Evolutionary conservation across 2,329 filamentous ascomycete genomes (phyloP), one percentile per base, ranked within the genome.

Genomic region (Bimuria novae-zelandiae): DNA sequence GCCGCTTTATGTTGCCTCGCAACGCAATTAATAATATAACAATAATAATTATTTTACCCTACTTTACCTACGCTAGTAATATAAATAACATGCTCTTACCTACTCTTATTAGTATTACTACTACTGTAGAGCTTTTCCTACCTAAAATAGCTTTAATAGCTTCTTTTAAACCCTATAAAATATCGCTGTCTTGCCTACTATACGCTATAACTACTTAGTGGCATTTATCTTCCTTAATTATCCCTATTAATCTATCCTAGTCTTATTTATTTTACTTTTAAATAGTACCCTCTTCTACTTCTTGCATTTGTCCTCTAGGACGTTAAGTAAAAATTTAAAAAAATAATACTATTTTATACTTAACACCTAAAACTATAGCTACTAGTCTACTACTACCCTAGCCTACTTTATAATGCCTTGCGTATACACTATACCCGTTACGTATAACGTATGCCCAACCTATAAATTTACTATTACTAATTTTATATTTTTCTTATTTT

Each of bases 81-180:
- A n/a, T n/a, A n/a, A n/a, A n/a, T n/a, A n/a, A n/a, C n/a, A n/a
- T n/a, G n/a, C n/a, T n/a, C n/a, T n/a, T n/a, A n/a, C n/a, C n/a
- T n/a, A n/a, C n/a, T n/a, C n/a, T n/a, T 7, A 50, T 69, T 12
- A 40, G 60, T 43, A 70, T 64, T 23, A 68, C 52, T 14, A 48
- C 54, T n/a, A 65, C 50, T 8, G 63, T 54, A 11, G 42, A 51
- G 51, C 60, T 64, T 40, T 56, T 14, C 4, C 56, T 51, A 11
- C 50, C 49, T 37, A 61, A 51, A 43, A 69, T 67, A 14, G 52
- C 55, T 10, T 59, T 36, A 10, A 67, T 50, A 7, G 56, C 61
- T 48, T 54, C 22, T 51, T 63, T 49, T 49, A 33, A 11, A 60
- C 51, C 22, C 61, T 52, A 12, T 48, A 21, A 48, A 65, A 64